phyloP scores from a whole-genome alignment of 164 flowering plant species.

The Aristolochia contorta region DNA sequence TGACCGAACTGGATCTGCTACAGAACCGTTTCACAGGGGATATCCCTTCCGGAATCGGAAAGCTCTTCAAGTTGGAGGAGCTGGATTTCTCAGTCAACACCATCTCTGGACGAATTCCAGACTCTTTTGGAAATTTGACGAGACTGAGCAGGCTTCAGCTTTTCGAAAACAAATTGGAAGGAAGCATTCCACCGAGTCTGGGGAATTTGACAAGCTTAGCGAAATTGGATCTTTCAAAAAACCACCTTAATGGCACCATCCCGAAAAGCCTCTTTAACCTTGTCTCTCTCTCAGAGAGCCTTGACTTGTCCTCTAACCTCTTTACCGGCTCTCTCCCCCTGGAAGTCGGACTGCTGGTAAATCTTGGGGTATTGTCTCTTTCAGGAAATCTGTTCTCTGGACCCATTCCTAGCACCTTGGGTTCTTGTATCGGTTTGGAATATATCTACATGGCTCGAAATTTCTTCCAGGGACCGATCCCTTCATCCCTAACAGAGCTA shows the following conservation, averaged over 20 bases:
- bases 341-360: constrained; percentile 28
- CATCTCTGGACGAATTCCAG: background rate
- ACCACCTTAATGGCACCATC: constrained; percentile 14
- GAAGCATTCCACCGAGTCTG: constrained; percentile 7
- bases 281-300: constrained; percentile 11
- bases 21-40: constrained; percentile 14
- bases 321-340: constrained; percentile 37
- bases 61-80: constrained; percentile 6
- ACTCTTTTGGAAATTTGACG: constrained; percentile 6
- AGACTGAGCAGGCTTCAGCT: background rate
- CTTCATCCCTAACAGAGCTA: constrained; percentile 1
- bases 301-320: constrained; percentile 31
- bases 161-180: background rate
- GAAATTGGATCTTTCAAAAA: constrained; percentile 3
- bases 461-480: constrained; percentile 9
- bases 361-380: constrained; percentile 19
- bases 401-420: constrained; percentile 7
- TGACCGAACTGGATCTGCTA: constrained; percentile 1
- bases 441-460: constrained; percentile 3
- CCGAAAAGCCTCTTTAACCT: constrained; percentile 1
- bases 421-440: constrained; percentile 2
- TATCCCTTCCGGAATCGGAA: constrained; percentile 15
- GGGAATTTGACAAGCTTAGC: background rate
- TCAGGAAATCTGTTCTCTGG: constrained; percentile 13
- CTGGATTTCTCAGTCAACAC: background rate